Base-by-base conservation (phyloP, 805 yeast species). In the Lipomyces starkeyi region DNA sequence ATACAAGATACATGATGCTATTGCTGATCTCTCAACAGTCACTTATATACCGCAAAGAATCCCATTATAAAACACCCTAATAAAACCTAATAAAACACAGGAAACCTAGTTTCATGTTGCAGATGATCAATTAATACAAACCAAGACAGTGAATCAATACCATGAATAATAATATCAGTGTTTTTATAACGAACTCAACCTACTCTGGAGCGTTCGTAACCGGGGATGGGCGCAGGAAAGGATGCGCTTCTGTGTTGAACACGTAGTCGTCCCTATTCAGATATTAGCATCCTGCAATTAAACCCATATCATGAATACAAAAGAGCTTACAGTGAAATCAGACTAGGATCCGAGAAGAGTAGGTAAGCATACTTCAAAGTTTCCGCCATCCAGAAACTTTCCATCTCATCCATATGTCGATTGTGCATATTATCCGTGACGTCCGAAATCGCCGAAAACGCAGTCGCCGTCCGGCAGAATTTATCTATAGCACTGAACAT, bases 191-290 rank as follows among this genome's bases (percentile, higher is more conserved):
- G 22, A 43, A 17, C 22, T 5, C 13, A 37, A 14, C 5, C 40
- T 55, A 55, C 43, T 22, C 62, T 2, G 70, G 69, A 20, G 67
- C 68, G 17, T 63, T 34, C 25, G 62, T 55, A 5, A 69, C 68
- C 11, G 72, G 71, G n/a, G 72, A 69, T 17, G 72, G 72, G 3
- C 70, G 62, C 58, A 64, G 58, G 66, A 88, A 78, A 1, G 90
- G 86, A 75, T 88, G 91, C 0, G 90, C 91, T 69, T 87, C 88
- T 1, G 88, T 84, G 62, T 88, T 87, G 71, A 83, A 83, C 0
- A 88, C 85, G 76, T 81, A 86, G 52, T 86, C 85, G 71, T 86
- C 87, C 32, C 72, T 69, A 56, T 14, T 47, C 13, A 29, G 40
- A 25, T 54, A 11, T 32, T 11, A 32, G 37, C 13, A 3, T 17